Conservation (phyloP, 176 grass and related monocot genomes). For the Avena eriantha region DNA sequence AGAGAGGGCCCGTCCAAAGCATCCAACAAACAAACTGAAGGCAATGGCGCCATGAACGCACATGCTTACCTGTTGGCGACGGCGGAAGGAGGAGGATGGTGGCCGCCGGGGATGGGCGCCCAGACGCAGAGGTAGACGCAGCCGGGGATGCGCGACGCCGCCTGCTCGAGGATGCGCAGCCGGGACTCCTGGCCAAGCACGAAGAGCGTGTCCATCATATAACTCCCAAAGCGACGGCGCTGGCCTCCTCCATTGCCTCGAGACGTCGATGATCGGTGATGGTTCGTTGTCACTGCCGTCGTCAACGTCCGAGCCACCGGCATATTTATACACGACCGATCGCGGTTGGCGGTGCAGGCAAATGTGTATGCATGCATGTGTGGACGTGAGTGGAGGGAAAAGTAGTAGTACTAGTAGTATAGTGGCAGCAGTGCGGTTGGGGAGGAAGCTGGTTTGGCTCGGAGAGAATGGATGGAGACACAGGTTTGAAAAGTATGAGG, state of each 20-base stretch:
- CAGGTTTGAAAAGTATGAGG: conserved; percentile 35
- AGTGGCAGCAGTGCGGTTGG: conserved; percentile 36
- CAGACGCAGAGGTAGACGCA: conserved; percentile 59
- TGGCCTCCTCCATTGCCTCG: not conserved
- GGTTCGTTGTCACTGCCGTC: conserved; percentile 14
- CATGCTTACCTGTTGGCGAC: conserved; percentile 35
- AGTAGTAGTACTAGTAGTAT: conserved; percentile 21
- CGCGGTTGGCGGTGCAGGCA: not conserved
- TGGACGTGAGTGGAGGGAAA: conserved; percentile 54
- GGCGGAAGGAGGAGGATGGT: not conserved
- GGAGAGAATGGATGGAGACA: conserved; percentile 35
- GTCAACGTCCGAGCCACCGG: not conserved
- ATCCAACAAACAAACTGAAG: not conserved
- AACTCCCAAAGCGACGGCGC: not conserved
- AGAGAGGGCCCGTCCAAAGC: not conserved
- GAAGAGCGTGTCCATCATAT: conserved; percentile 52
- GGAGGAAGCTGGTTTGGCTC: conserved; percentile 5
- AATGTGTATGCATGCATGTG: conserved; percentile 35
- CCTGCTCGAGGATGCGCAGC: conserved; percentile 50
- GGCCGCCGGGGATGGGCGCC: conserved; percentile 27
- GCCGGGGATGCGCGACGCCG: conserved; percentile 52
- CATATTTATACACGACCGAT: not conserved
- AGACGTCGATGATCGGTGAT: not conserved
- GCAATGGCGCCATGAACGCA: not conserved
- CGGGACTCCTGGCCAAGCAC: conserved; percentile 49